Evolutionary conservation across 108 stramenopile species (phyloP).

Genomic region (Cyclotella baltica): DNA sequence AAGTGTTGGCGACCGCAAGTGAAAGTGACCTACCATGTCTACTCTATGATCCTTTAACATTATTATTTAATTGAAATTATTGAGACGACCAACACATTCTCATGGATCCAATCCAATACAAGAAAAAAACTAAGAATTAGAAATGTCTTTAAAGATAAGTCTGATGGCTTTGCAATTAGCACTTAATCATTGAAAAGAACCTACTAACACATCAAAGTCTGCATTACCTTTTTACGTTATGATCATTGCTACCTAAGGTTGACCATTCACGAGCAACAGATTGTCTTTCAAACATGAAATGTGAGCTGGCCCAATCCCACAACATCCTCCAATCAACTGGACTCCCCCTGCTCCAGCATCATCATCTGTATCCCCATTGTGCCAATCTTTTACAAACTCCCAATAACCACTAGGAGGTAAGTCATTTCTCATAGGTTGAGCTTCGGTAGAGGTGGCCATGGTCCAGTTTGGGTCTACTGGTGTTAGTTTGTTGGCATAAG

Average conservation of each 20-base stretch:
- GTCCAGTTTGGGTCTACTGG: constrained; percentile 77
- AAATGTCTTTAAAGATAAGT: no score
- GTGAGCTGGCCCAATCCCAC: constrained; percentile 83
- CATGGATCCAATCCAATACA: no score
- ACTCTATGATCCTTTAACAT: no score
- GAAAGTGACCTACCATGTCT: no score
- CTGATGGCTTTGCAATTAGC: no score
- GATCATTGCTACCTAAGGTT: not conserved
- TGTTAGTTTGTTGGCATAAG: constrained; percentile 87
- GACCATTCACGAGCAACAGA: constrained; percentile 1
- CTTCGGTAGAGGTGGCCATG: constrained; percentile 66
- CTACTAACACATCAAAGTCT: no score
- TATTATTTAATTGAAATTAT: no score
- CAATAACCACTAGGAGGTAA: constrained; percentile 69
- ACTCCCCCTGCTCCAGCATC: constrained; percentile 41
- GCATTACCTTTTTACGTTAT: no score
- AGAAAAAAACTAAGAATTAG: no score
- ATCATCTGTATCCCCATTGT: constrained; percentile 7
- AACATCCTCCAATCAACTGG: constrained; percentile 86
- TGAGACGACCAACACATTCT: no score
- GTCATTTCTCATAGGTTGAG: constrained; percentile 84
- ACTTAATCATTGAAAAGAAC: no score
- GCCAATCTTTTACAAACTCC: constrained; percentile 75
- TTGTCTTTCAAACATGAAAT: constrained; percentile 46
- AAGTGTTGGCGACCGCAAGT: no score